Percentiles rank a stretch among this genome's conserved stretches.
phyloP scores from a whole-genome alignment of 2,329 filamentous ascomycete species.

The Fusarium graminum region DNA sequence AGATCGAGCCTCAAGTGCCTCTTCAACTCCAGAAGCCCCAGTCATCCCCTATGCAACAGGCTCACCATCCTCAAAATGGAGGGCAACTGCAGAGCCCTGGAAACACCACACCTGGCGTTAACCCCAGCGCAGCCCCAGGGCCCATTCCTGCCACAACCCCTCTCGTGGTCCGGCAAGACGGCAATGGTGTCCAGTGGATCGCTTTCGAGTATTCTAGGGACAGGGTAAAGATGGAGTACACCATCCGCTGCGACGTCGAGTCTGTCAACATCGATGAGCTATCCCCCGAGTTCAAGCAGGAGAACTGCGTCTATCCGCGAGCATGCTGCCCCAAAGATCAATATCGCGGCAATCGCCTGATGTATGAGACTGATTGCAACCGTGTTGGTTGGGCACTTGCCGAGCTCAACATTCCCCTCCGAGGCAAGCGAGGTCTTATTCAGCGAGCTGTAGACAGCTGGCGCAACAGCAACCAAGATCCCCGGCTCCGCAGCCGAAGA shows the following conservation, averaged over 20 bases:
- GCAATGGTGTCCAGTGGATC: conserved; percentile 98
- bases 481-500: conserved; percentile 87
- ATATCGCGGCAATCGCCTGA: conserved; percentile 93
- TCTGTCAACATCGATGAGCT: conserved; percentile 93
- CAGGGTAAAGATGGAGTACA: conserved; percentile 99
- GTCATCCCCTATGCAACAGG: conserved; percentile 57
- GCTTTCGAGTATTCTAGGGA: conserved; percentile 98
- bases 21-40: conserved; percentile 71
- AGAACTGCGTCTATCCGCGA: conserved; percentile 97
- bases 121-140: conserved; percentile 91
- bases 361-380: conserved; percentile 99
- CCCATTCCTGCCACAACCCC: conserved; percentile 98
- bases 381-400: conserved; percentile 99
- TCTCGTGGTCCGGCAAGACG: conserved; percentile 91
- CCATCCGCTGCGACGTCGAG: conserved; percentile 96
- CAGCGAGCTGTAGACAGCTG: conserved; percentile 98
- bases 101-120: conserved; percentile 67
- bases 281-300: conserved; percentile 90
- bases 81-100: conserved; percentile 57
- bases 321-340: conserved; percentile 96
- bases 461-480: conserved; percentile 99
- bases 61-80: conserved; percentile 56
- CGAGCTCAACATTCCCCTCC: conserved; percentile 88
- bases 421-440: conserved; percentile 94
- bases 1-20: conserved; percentile 73